phyloP scores from a whole-genome alignment of 2,329 filamentous ascomycete species.

The Elsinoe australis region DNA sequence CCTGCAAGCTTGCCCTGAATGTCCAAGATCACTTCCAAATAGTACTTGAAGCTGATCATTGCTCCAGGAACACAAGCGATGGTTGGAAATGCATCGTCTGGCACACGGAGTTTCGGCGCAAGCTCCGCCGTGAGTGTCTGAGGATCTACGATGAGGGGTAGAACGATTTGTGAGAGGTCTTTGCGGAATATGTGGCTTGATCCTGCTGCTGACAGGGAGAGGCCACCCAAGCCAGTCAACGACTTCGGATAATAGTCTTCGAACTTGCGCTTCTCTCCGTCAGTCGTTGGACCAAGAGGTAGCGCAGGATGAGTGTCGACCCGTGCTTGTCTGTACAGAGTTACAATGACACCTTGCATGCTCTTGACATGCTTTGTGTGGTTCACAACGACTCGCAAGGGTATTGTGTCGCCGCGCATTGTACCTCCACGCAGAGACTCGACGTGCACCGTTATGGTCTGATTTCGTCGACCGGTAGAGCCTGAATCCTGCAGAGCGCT shows the following conservation, averaged over 20 bases:
- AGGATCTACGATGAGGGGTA: constrained; percentile 82
- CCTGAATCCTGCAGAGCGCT: constrained; percentile 22
- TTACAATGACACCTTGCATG: constrained; percentile 85
- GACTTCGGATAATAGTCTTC: constrained; percentile 85
- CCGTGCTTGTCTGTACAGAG: constrained; percentile 80
- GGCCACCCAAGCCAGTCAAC: constrained; percentile 72
- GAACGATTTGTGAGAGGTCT: constrained; percentile 81
- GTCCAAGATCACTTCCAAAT: constrained; percentile 86
- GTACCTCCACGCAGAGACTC: constrained; percentile 77
- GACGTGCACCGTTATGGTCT: constrained; percentile 79
- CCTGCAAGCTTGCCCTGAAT: constrained; percentile 76
- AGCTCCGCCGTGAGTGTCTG: constrained; percentile 68
- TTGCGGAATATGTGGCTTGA: constrained; percentile 93
- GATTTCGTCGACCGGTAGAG: constrained; percentile 46
- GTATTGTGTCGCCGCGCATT: constrained; percentile 74
- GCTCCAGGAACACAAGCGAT: constrained; percentile 82
- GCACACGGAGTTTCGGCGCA: constrained; percentile 74
- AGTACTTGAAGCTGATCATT: constrained; percentile 93
- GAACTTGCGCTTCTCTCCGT: constrained; percentile 61
- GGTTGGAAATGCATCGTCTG: constrained; percentile 85
- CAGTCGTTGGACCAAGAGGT: constrained; percentile 54
- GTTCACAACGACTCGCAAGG: constrained; percentile 71
- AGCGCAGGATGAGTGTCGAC: constrained; percentile 71
- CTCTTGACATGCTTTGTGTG: constrained; percentile 88
- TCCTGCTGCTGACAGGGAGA: constrained; percentile 77